Evolutionary conservation across 2,329 filamentous ascomycete genomes (phyloP).

Genomic region (Xenoacremonium recifei): DNA sequence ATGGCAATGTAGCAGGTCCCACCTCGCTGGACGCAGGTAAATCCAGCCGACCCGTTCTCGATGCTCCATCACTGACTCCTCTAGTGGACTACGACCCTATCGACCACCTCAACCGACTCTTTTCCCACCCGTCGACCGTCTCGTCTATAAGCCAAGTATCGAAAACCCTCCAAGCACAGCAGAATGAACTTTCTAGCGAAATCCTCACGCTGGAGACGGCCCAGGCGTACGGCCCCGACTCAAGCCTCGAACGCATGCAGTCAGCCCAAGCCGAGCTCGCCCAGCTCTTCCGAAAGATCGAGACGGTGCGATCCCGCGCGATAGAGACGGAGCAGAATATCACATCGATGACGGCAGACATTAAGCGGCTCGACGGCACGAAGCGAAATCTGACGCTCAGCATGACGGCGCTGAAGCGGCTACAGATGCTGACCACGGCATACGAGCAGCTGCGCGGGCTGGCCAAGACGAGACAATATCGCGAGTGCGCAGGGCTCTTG

Average conservation of each 20-base stretch:
- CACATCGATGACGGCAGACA: constrained; percentile 98
- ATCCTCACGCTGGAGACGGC: constrained; percentile 72
- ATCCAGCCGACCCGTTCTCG: constrained; percentile 13
- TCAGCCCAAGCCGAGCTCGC: constrained; percentile 86
- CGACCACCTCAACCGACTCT: constrained; percentile 88
- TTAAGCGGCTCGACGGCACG: constrained; percentile 93
- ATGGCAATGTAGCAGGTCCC: constrained; percentile 34
- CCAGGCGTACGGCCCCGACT: constrained; percentile 82
- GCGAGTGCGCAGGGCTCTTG: constrained; percentile 89
- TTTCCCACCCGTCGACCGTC: constrained; percentile 84
- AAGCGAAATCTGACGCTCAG: constrained; percentile 95
- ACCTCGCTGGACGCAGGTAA: constrained; percentile 46
- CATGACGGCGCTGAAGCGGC: constrained; percentile 94
- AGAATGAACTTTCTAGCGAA: constrained; percentile 77
- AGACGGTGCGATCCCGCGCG: constrained; percentile 84
- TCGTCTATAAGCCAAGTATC: constrained; percentile 74
- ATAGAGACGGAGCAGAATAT: constrained; percentile 93
- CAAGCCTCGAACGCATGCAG: constrained; percentile 88
- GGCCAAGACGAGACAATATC: constrained; percentile 83
- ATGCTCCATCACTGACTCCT: constrained; percentile 14
- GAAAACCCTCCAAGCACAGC: constrained; percentile 68
- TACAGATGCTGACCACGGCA: constrained; percentile 99
- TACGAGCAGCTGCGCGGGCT: constrained; percentile 90
- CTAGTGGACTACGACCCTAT: constrained; percentile 84
- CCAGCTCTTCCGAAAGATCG: constrained; percentile 90